Conservation (phyloP, 441 rosid species). For the Populus hybrid region DNA sequence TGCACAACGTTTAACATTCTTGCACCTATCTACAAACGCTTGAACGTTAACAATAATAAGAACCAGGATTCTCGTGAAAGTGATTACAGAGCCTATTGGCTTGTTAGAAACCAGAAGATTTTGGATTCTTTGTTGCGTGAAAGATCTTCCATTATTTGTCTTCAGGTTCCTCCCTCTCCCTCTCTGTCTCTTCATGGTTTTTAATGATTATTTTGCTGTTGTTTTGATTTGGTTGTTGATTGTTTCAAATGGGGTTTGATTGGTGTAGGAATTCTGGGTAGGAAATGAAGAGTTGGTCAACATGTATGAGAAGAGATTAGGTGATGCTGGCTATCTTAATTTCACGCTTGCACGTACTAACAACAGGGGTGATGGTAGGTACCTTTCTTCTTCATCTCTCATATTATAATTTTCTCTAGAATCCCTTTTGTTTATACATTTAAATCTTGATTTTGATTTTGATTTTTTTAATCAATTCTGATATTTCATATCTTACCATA, state of each 20-base stretch:
- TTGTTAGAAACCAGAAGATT: constrained; percentile 68
- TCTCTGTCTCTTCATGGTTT: background rate
- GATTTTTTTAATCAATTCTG: background rate
- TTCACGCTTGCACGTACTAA: constrained; percentile 84
- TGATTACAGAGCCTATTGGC: constrained; percentile 64
- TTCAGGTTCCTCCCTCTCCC: constrained; percentile 54
- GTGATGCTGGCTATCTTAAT: constrained; percentile 72
- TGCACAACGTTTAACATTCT: constrained; percentile 93
- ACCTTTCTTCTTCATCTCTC: background rate
- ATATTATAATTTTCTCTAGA: no score
- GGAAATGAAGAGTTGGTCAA: constrained; percentile 81
- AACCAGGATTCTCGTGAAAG: constrained; percentile 73
- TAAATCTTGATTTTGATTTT: background rate
- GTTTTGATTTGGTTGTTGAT: background rate
- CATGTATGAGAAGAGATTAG: constrained; percentile 77
- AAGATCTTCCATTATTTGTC: constrained; percentile 83
- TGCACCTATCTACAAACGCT: constrained; percentile 90
- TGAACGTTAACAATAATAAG: constrained; percentile 38
- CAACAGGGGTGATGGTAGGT: constrained; percentile 84
- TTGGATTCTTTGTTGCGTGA: constrained; percentile 71
- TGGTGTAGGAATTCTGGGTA: constrained; percentile 76
- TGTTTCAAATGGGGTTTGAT: background rate
- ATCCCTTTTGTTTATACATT: background rate
- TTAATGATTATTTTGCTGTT: background rate
- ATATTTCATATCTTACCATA: background rate